Evolutionary conservation across 2,329 filamentous ascomycete genomes (phyloP).

Genomic region (Xylariaceae sp.): DNA sequence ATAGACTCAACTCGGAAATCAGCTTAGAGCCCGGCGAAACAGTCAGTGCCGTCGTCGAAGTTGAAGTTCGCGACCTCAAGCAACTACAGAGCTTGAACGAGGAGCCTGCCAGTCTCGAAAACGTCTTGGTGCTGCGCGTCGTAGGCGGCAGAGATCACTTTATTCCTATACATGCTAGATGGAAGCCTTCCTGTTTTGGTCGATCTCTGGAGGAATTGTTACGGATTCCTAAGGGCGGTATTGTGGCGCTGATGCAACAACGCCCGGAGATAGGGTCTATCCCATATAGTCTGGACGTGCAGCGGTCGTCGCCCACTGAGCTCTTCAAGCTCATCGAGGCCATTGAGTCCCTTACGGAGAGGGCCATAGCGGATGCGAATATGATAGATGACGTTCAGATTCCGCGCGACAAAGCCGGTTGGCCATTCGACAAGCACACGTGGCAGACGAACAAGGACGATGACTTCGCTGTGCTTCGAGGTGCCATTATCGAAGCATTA

Average conservation of each 20-base stretch:
- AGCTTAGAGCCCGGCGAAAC: slow-evolving; percentile 82
- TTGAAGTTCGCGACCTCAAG: slow-evolving; percentile 58
- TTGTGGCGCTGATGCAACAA: slow-evolving; percentile 46
- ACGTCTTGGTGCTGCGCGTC: slow-evolving; percentile 82
- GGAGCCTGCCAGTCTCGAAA: slow-evolving; percentile 61
- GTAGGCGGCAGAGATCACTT: slow-evolving; percentile 85
- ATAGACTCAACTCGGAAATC: slow-evolving; percentile 44
- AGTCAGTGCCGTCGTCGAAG: slow-evolving; percentile 60
- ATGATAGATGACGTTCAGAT: slow-evolving; percentile 52
- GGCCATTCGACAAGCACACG: slow-evolving; percentile 47
- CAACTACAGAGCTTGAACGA: slow-evolving; percentile 68
- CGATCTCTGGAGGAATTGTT: slow-evolving; percentile 85
- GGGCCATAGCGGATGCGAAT: slow-evolving; percentile 54
- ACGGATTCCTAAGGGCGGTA: slow-evolving; percentile 73
- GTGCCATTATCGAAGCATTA: slow-evolving; percentile 56
- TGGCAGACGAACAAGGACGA: slow-evolving; percentile 26
- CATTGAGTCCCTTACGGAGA: slow-evolving; percentile 54
- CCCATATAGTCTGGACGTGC: slow-evolving; percentile 52
- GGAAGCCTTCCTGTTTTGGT: slow-evolving; percentile 78
- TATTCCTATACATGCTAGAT: slow-evolving; percentile 69
- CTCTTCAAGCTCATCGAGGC: slow-evolving; percentile 84
- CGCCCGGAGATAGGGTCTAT: slow-evolving; percentile 40
- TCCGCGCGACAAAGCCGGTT: slow-evolving; percentile 48
- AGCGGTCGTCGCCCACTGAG: slow-evolving; percentile 79
- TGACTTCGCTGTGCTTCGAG: slow-evolving; percentile 27